A percentile compares a stretch with the other conserved stretches of the same genome.
Conservation (phyloP, 1,139 yeast species). For the Blastobotrys raffinosifermentans region DNA sequence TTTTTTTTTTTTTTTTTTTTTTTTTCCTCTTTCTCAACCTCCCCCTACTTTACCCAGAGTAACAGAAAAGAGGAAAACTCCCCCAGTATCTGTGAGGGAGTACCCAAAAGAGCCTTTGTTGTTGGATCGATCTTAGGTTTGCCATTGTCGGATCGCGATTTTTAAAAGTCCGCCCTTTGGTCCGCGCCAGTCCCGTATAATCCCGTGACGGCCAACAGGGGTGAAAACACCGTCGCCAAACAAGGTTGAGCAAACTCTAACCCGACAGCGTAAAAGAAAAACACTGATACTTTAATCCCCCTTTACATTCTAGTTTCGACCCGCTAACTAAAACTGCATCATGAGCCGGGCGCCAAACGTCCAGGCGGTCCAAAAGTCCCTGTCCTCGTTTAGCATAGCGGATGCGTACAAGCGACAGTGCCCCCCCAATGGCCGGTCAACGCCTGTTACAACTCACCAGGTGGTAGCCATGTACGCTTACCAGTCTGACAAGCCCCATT, state of each 20-base stretch:
- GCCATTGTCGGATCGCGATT: no score
- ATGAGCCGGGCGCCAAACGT: slow-evolving; percentile 5
- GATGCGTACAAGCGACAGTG: not conserved
- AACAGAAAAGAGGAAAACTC: not conserved
- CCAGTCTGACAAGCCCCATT: slow-evolving; percentile 60
- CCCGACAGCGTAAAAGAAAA: no score
- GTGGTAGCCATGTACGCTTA: slow-evolving; percentile 57
- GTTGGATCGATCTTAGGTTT: no score
- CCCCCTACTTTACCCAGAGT: not conserved
- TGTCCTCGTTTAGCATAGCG: slow-evolving; percentile 2
- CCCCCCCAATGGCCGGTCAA: not conserved
- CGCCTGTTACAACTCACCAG: not conserved
- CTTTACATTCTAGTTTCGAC: not conserved
- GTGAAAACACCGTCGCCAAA: no score
- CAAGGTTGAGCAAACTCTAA: no score
- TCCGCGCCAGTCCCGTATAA: no score
- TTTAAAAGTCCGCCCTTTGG: no score
- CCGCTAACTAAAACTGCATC: not conserved
- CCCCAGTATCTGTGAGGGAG: no score
- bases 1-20: slow-evolving; percentile 2
- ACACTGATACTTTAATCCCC: no score
- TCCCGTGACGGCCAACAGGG: no score
- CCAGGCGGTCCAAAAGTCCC: slow-evolving; percentile 2
- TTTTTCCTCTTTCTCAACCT: slow-evolving; percentile 1
- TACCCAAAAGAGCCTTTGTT: no score